Base-by-base conservation (phyloP, 2,329 filamentous ascomycete species). In the Fusarium sp. region DNA sequence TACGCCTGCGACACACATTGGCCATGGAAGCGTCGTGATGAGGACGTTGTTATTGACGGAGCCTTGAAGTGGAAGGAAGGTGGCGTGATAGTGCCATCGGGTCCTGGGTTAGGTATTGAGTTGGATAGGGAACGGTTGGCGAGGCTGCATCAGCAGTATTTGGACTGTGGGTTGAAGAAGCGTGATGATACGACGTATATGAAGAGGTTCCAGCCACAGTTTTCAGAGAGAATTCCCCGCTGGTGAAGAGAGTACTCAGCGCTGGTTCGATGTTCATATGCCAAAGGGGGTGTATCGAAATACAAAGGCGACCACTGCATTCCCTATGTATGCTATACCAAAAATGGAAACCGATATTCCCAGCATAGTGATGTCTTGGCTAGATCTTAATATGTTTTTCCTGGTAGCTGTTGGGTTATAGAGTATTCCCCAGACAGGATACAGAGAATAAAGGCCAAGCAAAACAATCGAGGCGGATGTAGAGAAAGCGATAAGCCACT, bases 1-100 rank as follows among this genome's bases (percentile, higher is more conserved):
- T 82, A 82, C 43, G 81, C 81, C 0, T 82, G 81, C 49, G 81
- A 82, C 51, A 82, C 81, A 0, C 81, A 82, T 60, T 82, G 81
- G 81, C 81, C 81, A 9, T 83, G 81, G 81, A 82, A 82, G 72
- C 79, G 77, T 5, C 76, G 78, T 1, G 78, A 82, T 9, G 81
- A 82, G 64, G 81, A 82, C 50, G 80, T 82, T 7, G 71, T 82
- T 46, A 61, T 78, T 10, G 76, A 80, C n/a, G 79, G 80, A 3
- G 75, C 76, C 0, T 45, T 82, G 56, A 76, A 69, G 27, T 82
- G 80, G 80, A 66, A 51, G 1, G 74, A 82, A 41, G 80, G 80
- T 0, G 79, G 77, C 2, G 63, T 82, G 6, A 37, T 72, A 0
- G 80, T 82, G 23, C 80, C 80, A 1, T 77, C 71, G 1, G 45